Evolutionary conservation across 1,284 basidiomycete species (phyloP).

Genomic region (Cutaneotrichosporon sp.): DNA sequence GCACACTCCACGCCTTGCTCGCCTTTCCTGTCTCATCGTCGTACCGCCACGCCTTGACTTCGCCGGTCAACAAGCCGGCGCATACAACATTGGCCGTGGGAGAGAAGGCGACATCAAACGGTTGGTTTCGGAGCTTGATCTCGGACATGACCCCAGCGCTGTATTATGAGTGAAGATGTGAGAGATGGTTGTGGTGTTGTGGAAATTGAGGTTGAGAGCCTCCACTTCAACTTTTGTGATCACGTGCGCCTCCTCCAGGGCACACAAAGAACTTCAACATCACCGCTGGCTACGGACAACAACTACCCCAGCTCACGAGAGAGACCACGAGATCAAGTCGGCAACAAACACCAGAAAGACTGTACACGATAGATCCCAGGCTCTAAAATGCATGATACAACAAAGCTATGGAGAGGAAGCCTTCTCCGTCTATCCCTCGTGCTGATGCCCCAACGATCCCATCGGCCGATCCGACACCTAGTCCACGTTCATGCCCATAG

Average conservation of each 20-base stretch:
- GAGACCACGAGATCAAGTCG: too few species aligned
- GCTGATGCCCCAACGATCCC: too few species aligned
- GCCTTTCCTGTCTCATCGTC: conserved; percentile 56
- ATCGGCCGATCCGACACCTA: conserved; percentile 1
- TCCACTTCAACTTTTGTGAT: conserved; percentile 3
- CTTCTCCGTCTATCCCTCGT: not conserved
- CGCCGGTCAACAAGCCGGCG: conserved; percentile 72
- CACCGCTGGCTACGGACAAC: too few species aligned
- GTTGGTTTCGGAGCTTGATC: conserved; percentile 53
- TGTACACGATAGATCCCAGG: too few species aligned
- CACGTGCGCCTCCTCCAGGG: too few species aligned
- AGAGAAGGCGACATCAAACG: conserved; percentile 86
- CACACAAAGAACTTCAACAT: too few species aligned
- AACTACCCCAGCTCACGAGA: too few species aligned
- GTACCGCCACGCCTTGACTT: conserved; percentile 70
- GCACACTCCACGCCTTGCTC: conserved; percentile 34
- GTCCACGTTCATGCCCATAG: conserved; percentile 44
- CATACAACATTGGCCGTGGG: conserved; percentile 66
- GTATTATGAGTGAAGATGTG: not conserved
- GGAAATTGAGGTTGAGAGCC: not conserved
- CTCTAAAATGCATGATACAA: conserved; percentile 9
- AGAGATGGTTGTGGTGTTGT: not conserved
- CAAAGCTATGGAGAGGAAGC: not conserved
- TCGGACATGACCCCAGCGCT: conserved; percentile 36
- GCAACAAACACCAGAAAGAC: too few species aligned